These are phyloP conservation scores for Polygonum aviculare DNA, from an alignment of 148 eudicot genomes.

Conservation along the genomic window DNA sequence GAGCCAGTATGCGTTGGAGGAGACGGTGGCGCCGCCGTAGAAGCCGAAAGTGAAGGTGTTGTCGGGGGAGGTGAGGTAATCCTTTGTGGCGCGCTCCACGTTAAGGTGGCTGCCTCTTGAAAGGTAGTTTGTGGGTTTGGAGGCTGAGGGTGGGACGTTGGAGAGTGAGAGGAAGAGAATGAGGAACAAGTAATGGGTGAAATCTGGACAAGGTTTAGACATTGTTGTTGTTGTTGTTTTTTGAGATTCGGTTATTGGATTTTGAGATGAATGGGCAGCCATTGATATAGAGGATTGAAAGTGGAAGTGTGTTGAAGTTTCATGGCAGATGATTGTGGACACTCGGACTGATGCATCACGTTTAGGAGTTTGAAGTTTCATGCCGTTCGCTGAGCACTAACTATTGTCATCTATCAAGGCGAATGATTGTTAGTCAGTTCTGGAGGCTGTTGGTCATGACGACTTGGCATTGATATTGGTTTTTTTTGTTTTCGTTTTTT, in stretches of 20 bases:
- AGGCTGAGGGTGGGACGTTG: background rate
- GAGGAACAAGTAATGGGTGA: background rate
- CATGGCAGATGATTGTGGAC: no score
- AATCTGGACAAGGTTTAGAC: background rate
- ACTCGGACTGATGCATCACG: no score
- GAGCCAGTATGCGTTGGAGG: slow-evolving; percentile 32
- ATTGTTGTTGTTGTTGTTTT: no score
- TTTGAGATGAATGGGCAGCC: background rate
- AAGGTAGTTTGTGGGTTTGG: background rate
- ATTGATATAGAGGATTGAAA: background rate
- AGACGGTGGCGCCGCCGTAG: slow-evolving; percentile 12
- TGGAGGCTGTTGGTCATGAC: no score
- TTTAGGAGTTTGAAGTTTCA: no score
- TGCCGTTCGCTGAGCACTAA: no score
- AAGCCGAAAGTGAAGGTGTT: slow-evolving; percentile 40
- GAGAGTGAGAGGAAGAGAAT: background rate
- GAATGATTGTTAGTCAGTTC: no score
- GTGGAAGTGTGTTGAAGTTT: no score
- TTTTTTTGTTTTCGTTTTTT: no score
- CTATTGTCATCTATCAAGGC: no score
- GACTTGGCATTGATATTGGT: no score
- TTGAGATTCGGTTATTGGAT: no score
- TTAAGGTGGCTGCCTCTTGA: background rate
- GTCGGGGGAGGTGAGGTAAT: slow-evolving; percentile 26
- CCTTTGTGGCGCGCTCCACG: background rate